phyloP scores from a whole-genome alignment of 352 stramenopile species.

The Globisporangium polare region DNA sequence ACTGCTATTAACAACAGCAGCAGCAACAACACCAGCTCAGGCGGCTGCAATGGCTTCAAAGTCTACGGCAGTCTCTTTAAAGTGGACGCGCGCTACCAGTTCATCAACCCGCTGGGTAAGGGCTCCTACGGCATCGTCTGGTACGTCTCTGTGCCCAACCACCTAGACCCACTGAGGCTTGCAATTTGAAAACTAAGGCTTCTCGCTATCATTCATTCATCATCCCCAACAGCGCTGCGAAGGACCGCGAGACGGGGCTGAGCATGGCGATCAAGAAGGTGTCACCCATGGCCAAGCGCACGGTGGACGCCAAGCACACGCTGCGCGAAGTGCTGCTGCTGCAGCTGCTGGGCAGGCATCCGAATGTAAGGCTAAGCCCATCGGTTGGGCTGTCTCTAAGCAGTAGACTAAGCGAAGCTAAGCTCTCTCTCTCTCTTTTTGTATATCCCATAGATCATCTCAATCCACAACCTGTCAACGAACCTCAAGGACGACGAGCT shows the following conservation, averaged over 20 bases:
- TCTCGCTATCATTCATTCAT: no score
- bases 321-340: slow-evolving; percentile 86
- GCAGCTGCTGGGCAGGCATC: slow-evolving; percentile 84
- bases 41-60: slow-evolving; percentile 38
- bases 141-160: slow-evolving; percentile 19
- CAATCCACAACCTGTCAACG: slow-evolving; percentile 72
- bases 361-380: slow-evolving; percentile 42
- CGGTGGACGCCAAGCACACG: slow-evolving; percentile 83
- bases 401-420: background rate
- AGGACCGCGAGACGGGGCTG: slow-evolving; percentile 66
- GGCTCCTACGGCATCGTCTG: slow-evolving; percentile 91
- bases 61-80: slow-evolving; percentile 84
- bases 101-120: slow-evolving; percentile 87
- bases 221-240: slow-evolving; percentile 45
- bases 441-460: slow-evolving; percentile 55
- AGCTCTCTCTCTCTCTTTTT: background rate
- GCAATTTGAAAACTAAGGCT: background rate
- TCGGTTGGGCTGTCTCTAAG: background rate
- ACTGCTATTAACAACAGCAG: background rate
- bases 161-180: background rate
- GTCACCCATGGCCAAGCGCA: slow-evolving; percentile 80
- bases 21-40: slow-evolving; percentile 2
- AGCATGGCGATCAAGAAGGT: slow-evolving; percentile 92
- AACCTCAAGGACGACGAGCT: slow-evolving; percentile 91
- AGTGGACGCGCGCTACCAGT: slow-evolving; percentile 77